phyloP scores from a whole-genome alignment of 306 rosid species.

The Corylus americana region DNA sequence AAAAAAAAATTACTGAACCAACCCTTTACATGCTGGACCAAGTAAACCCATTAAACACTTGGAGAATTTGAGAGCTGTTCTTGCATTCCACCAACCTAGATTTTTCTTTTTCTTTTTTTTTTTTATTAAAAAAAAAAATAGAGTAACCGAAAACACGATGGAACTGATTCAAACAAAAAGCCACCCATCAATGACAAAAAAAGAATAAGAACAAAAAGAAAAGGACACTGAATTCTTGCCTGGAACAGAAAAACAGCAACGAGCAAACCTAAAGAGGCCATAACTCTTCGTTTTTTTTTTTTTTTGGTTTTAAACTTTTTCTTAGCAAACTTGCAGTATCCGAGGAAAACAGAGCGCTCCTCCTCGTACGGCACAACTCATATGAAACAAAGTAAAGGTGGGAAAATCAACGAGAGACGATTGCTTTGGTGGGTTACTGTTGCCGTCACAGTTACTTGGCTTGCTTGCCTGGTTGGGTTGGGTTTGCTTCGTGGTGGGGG shows the following conservation, averaged over 20 bases:
- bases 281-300: not conserved
- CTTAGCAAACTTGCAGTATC: not conserved
- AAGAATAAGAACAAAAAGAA: not conserved
- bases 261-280: constrained; percentile 34
- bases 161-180: not conserved
- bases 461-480: not conserved
- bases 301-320: not conserved
- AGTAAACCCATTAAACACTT: no score
- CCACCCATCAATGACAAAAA: not conserved
- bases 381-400: not conserved
- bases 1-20: no score
- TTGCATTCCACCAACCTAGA: not conserved
- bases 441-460: not conserved
- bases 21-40: no score
- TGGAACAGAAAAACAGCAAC: constrained; percentile 44
- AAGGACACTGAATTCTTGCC: constrained; percentile 29
- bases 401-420: not conserved
- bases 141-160: no score
- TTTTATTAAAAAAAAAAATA: no score
- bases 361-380: not conserved
- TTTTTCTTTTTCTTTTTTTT: not conserved
- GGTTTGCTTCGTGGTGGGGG: not conserved
- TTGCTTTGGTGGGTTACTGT: not conserved
- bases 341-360: not conserved
- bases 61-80: not conserved